Evolutionary conservation across 345 rosid species (phyloP).

Genomic region (Eutrema japonicum): DNA sequence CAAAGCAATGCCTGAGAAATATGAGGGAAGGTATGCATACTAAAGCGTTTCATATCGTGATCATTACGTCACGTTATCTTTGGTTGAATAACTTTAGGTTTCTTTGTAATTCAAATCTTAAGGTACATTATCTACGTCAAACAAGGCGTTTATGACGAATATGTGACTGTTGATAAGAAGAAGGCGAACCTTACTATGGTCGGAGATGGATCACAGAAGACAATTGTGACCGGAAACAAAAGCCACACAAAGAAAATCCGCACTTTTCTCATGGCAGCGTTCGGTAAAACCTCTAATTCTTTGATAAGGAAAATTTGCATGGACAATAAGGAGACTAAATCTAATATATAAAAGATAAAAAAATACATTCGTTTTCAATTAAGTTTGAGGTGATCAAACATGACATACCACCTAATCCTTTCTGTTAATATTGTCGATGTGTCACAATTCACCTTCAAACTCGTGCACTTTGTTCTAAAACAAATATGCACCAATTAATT

Average conservation of each 20-base stretch:
- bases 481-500: no score
- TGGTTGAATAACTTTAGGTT: conserved; percentile 3
- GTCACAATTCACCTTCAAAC: no score
- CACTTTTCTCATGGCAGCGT: conserved; percentile 64
- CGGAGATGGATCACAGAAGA: conserved; percentile 91
- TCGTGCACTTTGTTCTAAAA: no score
- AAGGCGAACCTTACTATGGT: conserved; percentile 63
- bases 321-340: no score
- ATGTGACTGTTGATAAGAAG: conserved; percentile 54
- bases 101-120: conserved; percentile 14
- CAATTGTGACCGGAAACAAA: conserved; percentile 66
- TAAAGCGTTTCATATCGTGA: neutral
- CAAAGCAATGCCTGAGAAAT: conserved; percentile 59
- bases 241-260: conserved; percentile 59
- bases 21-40: conserved; percentile 56
- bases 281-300: conserved; percentile 52
- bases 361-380: no score
- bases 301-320: no score
- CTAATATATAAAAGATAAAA: no score
- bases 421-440: no score
- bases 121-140: conserved; percentile 78
- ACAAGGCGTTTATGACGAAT: conserved; percentile 69
- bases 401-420: no score
- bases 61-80: neutral
- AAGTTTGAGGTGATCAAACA: no score